Percentiles rank a stretch among this genome's conserved stretches.
Evolutionary conservation across 495 filamentous ascomycete species (phyloP).

Genomic region (Tuber umbilicatum): DNA sequence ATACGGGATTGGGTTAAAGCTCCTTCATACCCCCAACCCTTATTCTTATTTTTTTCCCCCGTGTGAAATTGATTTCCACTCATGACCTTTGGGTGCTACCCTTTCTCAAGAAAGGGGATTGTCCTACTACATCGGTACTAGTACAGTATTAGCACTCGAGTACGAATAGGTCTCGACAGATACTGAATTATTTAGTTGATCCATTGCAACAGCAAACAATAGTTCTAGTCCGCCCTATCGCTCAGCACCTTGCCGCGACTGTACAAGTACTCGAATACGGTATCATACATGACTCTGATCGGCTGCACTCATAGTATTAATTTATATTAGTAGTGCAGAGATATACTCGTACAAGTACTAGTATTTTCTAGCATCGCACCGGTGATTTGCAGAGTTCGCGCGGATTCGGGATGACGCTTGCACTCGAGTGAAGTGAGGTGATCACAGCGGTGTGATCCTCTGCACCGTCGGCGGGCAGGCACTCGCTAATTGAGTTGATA

Average conservation of each 20-base stretch:
- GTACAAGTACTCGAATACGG: too few relatives aligned
- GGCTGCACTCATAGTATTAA: neutral
- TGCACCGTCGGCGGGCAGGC: neutral
- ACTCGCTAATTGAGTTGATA: neutral
- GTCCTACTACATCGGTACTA: too few relatives aligned
- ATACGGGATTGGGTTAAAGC: neutral
- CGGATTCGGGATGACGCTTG: conserved; percentile 1
- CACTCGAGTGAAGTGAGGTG: neutral
- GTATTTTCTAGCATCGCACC: neutral
- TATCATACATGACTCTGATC: neutral
- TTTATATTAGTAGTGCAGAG: neutral
- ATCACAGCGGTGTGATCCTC: neutral
- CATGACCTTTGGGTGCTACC: neutral
- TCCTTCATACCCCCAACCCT: neutral
- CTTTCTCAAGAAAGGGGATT: neutral
- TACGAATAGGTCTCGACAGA: too few relatives aligned
- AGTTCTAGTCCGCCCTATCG: neutral
- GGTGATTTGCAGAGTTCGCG: neutral
- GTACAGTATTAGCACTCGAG: too few relatives aligned
- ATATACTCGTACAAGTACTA: too few relatives aligned
- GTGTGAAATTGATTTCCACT: neutral
- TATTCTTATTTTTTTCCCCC: neutral
- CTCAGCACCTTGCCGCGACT: neutral
- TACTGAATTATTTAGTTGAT: too few relatives aligned
- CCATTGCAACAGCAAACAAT: neutral